Conservation (phyloP, 441 rosid species). For the Macaranga tanarius region DNA sequence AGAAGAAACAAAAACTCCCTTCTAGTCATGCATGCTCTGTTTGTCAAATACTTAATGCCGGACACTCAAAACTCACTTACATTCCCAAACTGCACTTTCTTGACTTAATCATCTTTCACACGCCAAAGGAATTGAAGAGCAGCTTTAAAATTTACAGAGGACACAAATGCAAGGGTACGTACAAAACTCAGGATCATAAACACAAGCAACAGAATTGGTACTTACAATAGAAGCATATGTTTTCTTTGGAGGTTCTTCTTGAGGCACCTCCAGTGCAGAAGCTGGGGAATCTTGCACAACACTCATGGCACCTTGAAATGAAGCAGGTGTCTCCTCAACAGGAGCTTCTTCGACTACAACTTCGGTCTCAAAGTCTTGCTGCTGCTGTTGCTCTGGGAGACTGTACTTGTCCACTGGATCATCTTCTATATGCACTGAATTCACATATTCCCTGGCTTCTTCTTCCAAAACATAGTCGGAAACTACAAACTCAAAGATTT, state of each 20-base stretch:
- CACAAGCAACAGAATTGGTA: conserved; percentile 13
- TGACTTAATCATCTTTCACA: background rate
- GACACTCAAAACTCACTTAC: background rate
- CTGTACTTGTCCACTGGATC: conserved; percentile 47
- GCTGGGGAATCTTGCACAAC: conserved; percentile 43
- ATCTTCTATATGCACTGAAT: conserved; percentile 44
- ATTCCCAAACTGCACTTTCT: background rate
- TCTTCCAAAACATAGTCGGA: conserved; percentile 50
- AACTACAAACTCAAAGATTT: conserved; percentile 33
- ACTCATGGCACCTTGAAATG: conserved; percentile 34
- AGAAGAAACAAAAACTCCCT: background rate
- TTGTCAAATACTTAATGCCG: background rate
- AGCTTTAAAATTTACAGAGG: background rate
- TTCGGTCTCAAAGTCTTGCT: conserved; percentile 42
- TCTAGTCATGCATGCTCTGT: background rate
- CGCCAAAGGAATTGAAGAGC: background rate
- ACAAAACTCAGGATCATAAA: conserved; percentile 3
- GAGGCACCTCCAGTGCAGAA: conserved; percentile 48
- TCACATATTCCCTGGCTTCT: conserved; percentile 46
- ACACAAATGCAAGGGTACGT: background rate
- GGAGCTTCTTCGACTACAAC: conserved; percentile 39
- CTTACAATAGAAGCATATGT: conserved; percentile 79
- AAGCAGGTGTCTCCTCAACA: conserved; percentile 39
- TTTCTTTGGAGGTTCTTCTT: conserved; percentile 54
- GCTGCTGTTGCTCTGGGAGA: conserved; percentile 46